Base-by-base conservation (phyloP, 2,329 filamentous ascomycete species). In the Cryphonectria radicalis region DNA sequence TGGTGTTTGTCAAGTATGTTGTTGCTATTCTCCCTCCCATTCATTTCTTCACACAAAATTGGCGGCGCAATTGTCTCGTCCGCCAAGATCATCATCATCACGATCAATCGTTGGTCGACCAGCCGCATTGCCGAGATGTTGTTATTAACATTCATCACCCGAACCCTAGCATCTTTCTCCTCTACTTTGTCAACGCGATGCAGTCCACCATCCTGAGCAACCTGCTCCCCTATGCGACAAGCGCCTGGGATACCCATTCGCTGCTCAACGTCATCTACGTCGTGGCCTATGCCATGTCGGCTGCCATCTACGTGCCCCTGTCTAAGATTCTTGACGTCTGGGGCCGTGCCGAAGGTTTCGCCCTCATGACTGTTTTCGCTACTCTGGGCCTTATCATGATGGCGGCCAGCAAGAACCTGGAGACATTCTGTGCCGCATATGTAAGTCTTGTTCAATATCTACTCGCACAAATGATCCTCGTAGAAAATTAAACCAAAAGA, bases 361-460 rank as follows among this genome's bases (percentile, higher is more conserved):
- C 80, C 6, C 73, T 82, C 64, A 82, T 81, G 76, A 79, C 81
- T 37, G 63, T 77, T 22, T 77, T 85, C 37, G 82, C 80, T 63
- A 84, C 87, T 55, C 79, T 87, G 40, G 84, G 85, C 19, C 74
- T 90, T 73, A 82, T 89, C 53, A 82, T 92, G 75, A 91, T 90
- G 83, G 90, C 90, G 42, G 81, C 83, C 0, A 90, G 85, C 77
- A 81, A 84, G 25, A 84, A 84, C 70, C 82, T 90, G 14, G 78
- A 84, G 63, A 87, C 85, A 0, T 91, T 82, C 73, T 81, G 80
- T n/a, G 81, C 81, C 10, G 79, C 81, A 35, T 75, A 81, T 67
- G 77, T 79, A 68, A 67, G 76, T 25, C 32, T 40, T 40, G 8
- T 13, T 11, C 10, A 13, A 7, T 40, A 1, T 3, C 37, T 40